phyloP scores from a whole-genome alignment of 768 basidiomycete species.

The Kwoniella newhampshirensis region DNA sequence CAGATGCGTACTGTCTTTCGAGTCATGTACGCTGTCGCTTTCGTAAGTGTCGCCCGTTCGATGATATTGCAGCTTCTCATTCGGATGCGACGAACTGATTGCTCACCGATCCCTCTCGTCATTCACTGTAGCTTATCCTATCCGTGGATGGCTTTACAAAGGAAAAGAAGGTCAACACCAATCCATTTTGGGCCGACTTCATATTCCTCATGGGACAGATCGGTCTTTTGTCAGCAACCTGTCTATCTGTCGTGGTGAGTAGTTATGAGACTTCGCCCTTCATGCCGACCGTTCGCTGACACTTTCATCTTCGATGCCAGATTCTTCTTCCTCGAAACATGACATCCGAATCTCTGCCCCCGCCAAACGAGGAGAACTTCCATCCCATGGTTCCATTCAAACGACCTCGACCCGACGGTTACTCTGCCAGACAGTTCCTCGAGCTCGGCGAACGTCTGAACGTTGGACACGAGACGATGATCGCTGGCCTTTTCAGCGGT shows the following conservation, averaged over 20 bases:
- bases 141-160: constrained; percentile 27
- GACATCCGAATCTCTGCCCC: constrained; percentile 33
- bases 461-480: constrained; percentile 29
- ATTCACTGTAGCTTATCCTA: constrained; percentile 15
- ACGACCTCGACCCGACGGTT: constrained; percentile 10
- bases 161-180: constrained; percentile 20
- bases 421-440: constrained; percentile 18
- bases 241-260: constrained; percentile 32
- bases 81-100: not conserved
- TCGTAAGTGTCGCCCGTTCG: constrained; percentile 21
- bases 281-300: not conserved
- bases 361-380: constrained; percentile 14
- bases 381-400: constrained; percentile 34
- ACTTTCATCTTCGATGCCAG: constrained; percentile 17
- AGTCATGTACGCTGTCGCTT: constrained; percentile 22
- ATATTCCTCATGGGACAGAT: constrained; percentile 22
- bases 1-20: constrained; percentile 30
- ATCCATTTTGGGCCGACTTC: constrained; percentile 25
- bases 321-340: constrained; percentile 43
- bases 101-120: not conserved
- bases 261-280: not conserved
- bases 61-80: not conserved
- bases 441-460: constrained; percentile 40
- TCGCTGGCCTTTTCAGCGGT: not conserved
- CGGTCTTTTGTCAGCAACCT: constrained; percentile 26